These are phyloP conservation scores for Calendula officinalis DNA, from an alignment of 129 eudicot species.

Conservation along the genomic window DNA sequence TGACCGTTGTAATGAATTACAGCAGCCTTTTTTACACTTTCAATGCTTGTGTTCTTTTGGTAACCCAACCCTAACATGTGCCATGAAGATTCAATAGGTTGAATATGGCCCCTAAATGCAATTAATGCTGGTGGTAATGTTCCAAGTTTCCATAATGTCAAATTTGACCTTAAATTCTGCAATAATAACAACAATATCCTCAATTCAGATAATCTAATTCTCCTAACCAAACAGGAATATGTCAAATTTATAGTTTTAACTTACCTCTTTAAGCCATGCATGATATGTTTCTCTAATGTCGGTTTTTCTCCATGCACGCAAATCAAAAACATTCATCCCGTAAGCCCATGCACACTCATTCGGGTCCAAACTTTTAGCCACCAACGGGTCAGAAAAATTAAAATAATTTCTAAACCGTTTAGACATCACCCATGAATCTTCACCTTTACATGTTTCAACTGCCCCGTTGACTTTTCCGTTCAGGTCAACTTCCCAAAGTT, in stretches of 20 bases:
- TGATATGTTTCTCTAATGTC: slow-evolving; percentile 89
- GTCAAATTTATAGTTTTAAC: slow-evolving; percentile 30
- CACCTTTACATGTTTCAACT: slow-evolving; percentile 97
- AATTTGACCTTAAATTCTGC: slow-evolving; percentile 89
- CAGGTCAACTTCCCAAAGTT: slow-evolving; percentile 89
- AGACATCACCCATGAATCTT: slow-evolving; percentile 97
- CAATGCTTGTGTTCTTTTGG: slow-evolving; percentile 78
- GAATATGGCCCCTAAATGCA: slow-evolving; percentile 90
- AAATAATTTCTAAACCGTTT: slow-evolving; percentile 86
- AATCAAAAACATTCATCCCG: slow-evolving; percentile 94
- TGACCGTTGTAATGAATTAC: slow-evolving; percentile 99
- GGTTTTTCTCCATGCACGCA: slow-evolving; percentile 88
- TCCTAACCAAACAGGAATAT: background rate
- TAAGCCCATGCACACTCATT: slow-evolving; percentile 99
- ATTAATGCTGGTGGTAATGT: slow-evolving; percentile 96
- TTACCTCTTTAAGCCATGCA: slow-evolving; percentile 95
- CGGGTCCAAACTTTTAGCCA: slow-evolving; percentile 81
- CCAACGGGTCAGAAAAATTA: slow-evolving; percentile 94
- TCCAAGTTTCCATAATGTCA: slow-evolving; percentile 98
- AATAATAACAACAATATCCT: slow-evolving; percentile 1
- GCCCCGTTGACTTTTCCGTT: slow-evolving; percentile 97
- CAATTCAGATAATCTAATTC: background rate
- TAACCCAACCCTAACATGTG: slow-evolving; percentile 98
- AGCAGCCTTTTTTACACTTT: slow-evolving; percentile 75
- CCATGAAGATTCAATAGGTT: slow-evolving; percentile 88